These are phyloP conservation scores for Mortierella sp. DNA, from an alignment of 371 early-diverging fungal genomes.

Conservation along the genomic window DNA sequence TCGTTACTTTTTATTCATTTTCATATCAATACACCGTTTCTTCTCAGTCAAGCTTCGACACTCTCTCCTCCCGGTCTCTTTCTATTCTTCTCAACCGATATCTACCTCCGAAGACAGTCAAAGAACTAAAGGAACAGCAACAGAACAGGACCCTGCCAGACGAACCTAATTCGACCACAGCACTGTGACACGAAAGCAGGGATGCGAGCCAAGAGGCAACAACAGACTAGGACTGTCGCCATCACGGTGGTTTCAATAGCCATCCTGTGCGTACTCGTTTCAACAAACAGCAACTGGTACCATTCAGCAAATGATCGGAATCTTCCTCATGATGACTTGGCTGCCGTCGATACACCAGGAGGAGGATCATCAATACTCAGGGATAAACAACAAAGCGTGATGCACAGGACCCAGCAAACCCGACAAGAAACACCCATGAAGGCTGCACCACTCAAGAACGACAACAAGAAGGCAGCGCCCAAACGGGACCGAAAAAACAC, in stretches of 20 bases:
- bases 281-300: background rate
- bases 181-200: background rate
- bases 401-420: background rate
- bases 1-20: background rate
- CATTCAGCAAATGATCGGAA: background rate
- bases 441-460: background rate
- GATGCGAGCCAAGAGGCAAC: background rate
- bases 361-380: background rate
- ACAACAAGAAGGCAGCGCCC: background rate
- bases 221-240: background rate
- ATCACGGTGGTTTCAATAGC: background rate
- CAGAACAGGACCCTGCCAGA: background rate
- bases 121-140: background rate
- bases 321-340: background rate
- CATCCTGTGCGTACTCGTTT: background rate
- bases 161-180: background rate
- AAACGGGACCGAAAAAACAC: background rate
- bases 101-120: no score
- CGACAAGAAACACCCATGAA: background rate
- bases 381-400: background rate
- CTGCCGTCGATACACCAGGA: background rate
- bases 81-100: no score
- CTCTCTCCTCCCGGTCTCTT: background rate
- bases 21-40: background rate
- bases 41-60: background rate